A percentile compares a stretch with the other conserved stretches of the same genome.
phyloP scores from a whole-genome alignment of 352 stramenopile species.

The Pythium aphanidermatum region DNA sequence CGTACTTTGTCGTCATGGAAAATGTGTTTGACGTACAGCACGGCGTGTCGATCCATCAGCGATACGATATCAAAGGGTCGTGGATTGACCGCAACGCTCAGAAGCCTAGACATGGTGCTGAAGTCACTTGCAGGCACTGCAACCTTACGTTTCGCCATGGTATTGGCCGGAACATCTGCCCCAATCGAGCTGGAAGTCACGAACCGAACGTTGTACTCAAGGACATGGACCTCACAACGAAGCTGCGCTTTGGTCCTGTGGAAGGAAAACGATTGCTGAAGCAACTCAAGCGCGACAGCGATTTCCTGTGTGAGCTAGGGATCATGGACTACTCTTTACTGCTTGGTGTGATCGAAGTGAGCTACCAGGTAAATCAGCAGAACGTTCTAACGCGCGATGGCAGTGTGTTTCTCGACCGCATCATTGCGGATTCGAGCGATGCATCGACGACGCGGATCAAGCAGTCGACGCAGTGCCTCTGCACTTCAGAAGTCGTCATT shows the following conservation, averaged over 20 bases:
- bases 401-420: conserved; percentile 40
- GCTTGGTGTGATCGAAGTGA: conserved; percentile 70
- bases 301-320: conserved; percentile 58
- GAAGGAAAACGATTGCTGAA: conserved; percentile 37
- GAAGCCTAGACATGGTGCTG: conserved; percentile 45
- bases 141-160: conserved; percentile 63
- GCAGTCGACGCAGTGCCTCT: conserved; percentile 57
- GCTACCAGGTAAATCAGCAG: conserved; percentile 66
- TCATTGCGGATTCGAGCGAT: conserved; percentile 7
- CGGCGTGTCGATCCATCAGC: conserved; percentile 66
- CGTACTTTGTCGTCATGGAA: conserved; percentile 86
- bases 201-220: conserved; percentile 74
- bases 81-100: conserved; percentile 76
- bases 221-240: conserved; percentile 77
- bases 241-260: conserved; percentile 49
- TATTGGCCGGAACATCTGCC: conserved; percentile 42
- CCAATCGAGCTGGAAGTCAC: conserved; percentile 52
- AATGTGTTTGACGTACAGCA: conserved; percentile 85
- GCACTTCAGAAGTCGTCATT: conserved; percentile 70
- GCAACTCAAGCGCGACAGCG: conserved; percentile 62
- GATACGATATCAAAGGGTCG: conserved; percentile 86
- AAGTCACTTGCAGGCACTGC: conserved; percentile 63
- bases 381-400: conserved; percentile 60
- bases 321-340: conserved; percentile 87
- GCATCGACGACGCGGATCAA: conserved; percentile 23